These are phyloP conservation scores for Candida coquimbonensis DNA, from an alignment of 805 yeast species.

Conservation along the genomic window DNA sequence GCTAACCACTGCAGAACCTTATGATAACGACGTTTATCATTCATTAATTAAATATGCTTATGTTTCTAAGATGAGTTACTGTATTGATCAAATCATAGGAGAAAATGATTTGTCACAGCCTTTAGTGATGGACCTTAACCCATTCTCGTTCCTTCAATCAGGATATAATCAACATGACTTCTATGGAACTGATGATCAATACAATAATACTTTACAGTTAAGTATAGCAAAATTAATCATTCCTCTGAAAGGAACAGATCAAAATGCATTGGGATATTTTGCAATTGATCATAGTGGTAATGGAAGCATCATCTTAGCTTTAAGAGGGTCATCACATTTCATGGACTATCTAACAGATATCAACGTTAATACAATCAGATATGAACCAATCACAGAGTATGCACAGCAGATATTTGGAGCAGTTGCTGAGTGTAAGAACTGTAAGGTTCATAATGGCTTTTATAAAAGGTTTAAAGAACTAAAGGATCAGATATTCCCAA, in stretches of 20 bases:
- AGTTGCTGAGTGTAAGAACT: slow-evolving; percentile 34
- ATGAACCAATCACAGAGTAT: slow-evolving; percentile 14
- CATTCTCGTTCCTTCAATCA: slow-evolving; percentile 7
- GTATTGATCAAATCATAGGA: slow-evolving; percentile 11
- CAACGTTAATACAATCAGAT: slow-evolving; percentile 26
- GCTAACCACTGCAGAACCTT: background rate
- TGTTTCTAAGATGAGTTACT: slow-evolving; percentile 16
- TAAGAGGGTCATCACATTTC: slow-evolving; percentile 56
- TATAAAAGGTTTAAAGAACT: slow-evolving; percentile 38
- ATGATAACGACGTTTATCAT: slow-evolving; percentile 12
- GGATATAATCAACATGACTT: slow-evolving; percentile 8
- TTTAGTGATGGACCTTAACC: slow-evolving; percentile 11
- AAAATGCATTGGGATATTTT: slow-evolving; percentile 35
- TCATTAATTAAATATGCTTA: slow-evolving; percentile 14
- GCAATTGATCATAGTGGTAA: slow-evolving; percentile 39
- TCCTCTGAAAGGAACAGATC: slow-evolving; percentile 1
- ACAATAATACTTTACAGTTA: background rate
- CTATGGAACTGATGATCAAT: slow-evolving; percentile 3
- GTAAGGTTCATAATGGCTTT: slow-evolving; percentile 63
- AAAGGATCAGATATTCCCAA: slow-evolving; percentile 22
- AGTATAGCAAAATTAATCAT: slow-evolving; percentile 5
- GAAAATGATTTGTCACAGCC: slow-evolving; percentile 12
- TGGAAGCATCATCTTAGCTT: slow-evolving; percentile 42
- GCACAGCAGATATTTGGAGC: slow-evolving; percentile 6
- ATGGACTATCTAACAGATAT: slow-evolving; percentile 59